Percentiles rank a stretch among this genome's conserved stretches.
These are phyloP conservation scores for Pyronema domesticum DNA, from an alignment of 495 filamentous ascomycete species.

Conservation along the genomic window DNA sequence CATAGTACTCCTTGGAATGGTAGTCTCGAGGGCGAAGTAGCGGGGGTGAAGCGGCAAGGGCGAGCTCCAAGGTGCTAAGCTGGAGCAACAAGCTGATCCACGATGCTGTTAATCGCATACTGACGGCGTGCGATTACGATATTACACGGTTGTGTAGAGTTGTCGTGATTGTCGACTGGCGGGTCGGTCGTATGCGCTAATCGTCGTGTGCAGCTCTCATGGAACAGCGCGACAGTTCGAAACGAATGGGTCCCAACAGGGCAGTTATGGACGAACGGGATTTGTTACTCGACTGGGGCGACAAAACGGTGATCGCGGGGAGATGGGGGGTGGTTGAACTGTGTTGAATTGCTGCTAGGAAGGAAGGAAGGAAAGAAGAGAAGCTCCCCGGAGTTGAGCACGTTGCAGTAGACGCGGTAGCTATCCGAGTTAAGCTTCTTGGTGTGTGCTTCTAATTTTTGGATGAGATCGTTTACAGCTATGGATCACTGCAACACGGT, in stretches of 20 bases:
- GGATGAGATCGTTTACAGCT: no score
- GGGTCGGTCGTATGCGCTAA: not conserved
- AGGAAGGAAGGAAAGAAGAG: no score
- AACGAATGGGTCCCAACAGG: not conserved
- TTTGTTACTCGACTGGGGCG: no score
- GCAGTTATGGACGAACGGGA: not conserved
- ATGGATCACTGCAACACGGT: no score
- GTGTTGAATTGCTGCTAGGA: no score
- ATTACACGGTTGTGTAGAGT: not conserved
- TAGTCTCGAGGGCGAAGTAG: conserved; percentile 30
- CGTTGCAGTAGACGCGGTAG: no score
- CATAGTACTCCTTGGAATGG: conserved; percentile 59
- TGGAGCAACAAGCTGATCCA: not conserved
- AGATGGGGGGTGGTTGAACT: no score
- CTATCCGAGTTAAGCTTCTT: no score
- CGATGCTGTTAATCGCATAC: not conserved
- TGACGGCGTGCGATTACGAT: not conserved
- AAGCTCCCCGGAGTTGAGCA: no score
- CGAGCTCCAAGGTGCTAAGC: conserved; percentile 17
- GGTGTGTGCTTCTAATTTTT: no score
- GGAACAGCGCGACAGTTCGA: not conserved
- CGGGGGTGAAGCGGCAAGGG: conserved; percentile 17
- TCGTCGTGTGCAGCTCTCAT: not conserved
- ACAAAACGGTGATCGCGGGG: no score
- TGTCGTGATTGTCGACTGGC: not conserved